Evolutionary conservation across 106 monocot species (phyloP).

Genomic region (Amphibolis antarctica): DNA sequence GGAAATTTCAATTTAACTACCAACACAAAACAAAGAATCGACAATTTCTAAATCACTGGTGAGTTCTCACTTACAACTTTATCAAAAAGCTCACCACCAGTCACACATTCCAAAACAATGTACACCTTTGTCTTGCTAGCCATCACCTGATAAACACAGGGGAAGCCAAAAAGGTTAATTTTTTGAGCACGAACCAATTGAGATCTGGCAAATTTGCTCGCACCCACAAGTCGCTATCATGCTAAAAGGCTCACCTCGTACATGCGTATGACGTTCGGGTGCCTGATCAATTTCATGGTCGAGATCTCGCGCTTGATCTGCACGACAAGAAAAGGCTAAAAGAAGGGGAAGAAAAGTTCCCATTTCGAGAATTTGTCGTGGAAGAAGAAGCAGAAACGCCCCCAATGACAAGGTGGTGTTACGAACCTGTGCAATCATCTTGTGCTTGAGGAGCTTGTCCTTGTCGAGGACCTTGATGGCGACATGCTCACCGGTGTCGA

Average conservation of each 20-base stretch:
- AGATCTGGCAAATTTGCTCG: too few relatives aligned
- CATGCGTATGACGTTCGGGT: constrained; percentile 78
- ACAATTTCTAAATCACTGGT: neutral
- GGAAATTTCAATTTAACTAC: neutral
- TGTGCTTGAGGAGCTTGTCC: constrained; percentile 64
- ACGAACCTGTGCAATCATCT: constrained; percentile 72
- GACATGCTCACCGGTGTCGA: constrained; percentile 50
- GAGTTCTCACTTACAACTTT: constrained; percentile 44
- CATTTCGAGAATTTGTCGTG: neutral
- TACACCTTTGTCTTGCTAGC: constrained; percentile 92
- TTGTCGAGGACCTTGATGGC: constrained; percentile 94
- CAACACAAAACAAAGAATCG: neutral
- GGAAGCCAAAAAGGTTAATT: neutral
- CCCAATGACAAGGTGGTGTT: too few relatives aligned
- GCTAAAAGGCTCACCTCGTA: constrained; percentile 40
- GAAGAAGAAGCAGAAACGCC: too few relatives aligned
- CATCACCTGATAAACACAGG: constrained; percentile 49
- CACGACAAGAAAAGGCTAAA: neutral
- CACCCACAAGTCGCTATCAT: neutral
- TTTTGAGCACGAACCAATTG: too few relatives aligned
- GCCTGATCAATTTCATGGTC: constrained; percentile 82
- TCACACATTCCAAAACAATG: constrained; percentile 72
- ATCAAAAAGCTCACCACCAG: constrained; percentile 92
- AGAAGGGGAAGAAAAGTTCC: too few relatives aligned
- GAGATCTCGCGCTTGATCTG: constrained; percentile 96